These are phyloP conservation scores for Bromus sterilis DNA, from an alignment of 176 grass and related monocot genomes.

Conservation along the genomic window DNA sequence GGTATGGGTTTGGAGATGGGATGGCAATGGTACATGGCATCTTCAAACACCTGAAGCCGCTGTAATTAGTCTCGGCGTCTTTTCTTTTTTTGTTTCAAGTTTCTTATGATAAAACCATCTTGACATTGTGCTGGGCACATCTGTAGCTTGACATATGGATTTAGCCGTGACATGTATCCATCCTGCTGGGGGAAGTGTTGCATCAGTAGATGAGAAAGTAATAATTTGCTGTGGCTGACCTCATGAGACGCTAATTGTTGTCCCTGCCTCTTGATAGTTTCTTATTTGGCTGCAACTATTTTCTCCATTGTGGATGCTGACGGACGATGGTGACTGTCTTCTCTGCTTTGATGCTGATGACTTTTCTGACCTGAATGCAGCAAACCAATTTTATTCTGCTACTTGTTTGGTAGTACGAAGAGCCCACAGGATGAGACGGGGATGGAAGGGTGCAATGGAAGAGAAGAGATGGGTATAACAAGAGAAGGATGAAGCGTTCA, in stretches of 20 bases:
- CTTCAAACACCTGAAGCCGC: conserved; percentile 13
- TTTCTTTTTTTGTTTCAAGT: neutral
- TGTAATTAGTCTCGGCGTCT: conserved; percentile 39
- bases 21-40: conserved; percentile 12
- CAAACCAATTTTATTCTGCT: neutral
- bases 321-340: neutral
- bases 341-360: neutral
- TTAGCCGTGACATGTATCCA: conserved; percentile 27
- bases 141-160: conserved; percentile 39
- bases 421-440: too few species aligned
- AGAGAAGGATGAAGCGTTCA: too few species aligned
- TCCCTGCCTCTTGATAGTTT: too few species aligned
- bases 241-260: too few species aligned
- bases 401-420: too few species aligned
- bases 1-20: conserved; percentile 29
- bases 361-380: neutral
- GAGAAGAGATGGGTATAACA: too few species aligned
- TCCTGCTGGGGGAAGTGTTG: neutral
- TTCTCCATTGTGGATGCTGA: neutral
- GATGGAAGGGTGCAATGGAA: too few species aligned
- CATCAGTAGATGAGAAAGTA: neutral
- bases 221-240: neutral
- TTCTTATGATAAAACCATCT: conserved; percentile 20
- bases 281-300: neutral
- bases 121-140: conserved; percentile 25